These are phyloP conservation scores for Phoma herbarum DNA, from an alignment of 2,329 filamentous ascomycete species.

Conservation along the genomic window DNA sequence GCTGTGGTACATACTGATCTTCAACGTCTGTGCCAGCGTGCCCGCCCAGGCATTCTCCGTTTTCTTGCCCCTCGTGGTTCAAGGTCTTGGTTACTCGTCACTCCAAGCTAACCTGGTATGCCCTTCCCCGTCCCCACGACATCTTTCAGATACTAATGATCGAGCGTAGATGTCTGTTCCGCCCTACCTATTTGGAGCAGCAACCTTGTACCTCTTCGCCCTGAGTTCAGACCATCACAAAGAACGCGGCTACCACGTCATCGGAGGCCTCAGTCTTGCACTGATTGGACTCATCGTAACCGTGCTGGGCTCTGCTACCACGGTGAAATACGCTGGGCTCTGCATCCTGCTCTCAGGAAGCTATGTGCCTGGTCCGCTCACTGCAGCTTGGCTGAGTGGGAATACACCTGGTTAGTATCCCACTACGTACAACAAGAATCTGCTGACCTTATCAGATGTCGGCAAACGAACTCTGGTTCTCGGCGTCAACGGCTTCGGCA, in stretches of 20 bases:
- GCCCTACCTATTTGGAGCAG: slow-evolving; percentile 2
- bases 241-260: slow-evolving; percentile 51
- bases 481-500: slow-evolving; percentile 12
- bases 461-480: slow-evolving; percentile 6
- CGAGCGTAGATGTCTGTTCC: slow-evolving; percentile 1
- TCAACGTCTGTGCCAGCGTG: slow-evolving; percentile 56
- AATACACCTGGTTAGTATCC: slow-evolving; percentile 28
- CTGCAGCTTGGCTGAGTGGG: slow-evolving; percentile 35
- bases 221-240: slow-evolving; percentile 9
- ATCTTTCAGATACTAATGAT: neutral
- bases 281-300: slow-evolving; percentile 21
- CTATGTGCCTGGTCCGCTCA: slow-evolving; percentile 33
- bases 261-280: slow-evolving; percentile 56
- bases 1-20: slow-evolving; percentile 39
- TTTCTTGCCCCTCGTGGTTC: slow-evolving; percentile 59
- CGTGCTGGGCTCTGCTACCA: neutral
- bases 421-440: too few relatives aligned
- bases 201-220: neutral
- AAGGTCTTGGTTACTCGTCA: slow-evolving; percentile 36
- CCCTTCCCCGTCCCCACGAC: neutral
- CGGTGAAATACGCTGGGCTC: slow-evolving; percentile 28
- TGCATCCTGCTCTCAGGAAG: slow-evolving; percentile 37
- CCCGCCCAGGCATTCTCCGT: slow-evolving; percentile 51
- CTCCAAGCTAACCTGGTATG: slow-evolving; percentile 32
- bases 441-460: neutral